Base-by-base conservation (phyloP, 2,329 filamentous ascomycete genomes). In the Pezicula neosporulosa region DNA sequence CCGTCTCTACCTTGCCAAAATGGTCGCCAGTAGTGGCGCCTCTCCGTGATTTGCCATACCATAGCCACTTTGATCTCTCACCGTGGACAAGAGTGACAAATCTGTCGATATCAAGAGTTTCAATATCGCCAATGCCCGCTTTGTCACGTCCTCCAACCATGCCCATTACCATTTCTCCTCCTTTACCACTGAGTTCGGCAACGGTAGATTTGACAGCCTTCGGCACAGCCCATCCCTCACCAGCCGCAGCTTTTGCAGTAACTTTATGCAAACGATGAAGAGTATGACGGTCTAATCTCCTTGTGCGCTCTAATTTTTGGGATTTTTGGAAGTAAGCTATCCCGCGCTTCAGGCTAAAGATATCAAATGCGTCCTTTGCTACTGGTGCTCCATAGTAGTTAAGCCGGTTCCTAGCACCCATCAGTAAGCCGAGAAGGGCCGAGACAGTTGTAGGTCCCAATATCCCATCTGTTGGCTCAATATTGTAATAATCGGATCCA, bases 121-220 rank as follows among this genome's bases (percentile, higher is more conserved):
- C 94, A 35, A 97, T 86, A 61, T 97, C 93, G 4, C 89, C 88
- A 58, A 97, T 92, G 3, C 90, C 90, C 50, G 86, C 90, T 69
- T 95, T 95, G 60, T 96, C 91, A 44, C 87, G 85, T 33, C 75
- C 72, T 37, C 86, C 88, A 6, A 96, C 91, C 77, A 96, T 95
- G n/a, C 90, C 92, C 76, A 96, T 90, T 44, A 97, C 87, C 72
- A 97, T 89, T 68, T 97, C 93, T 44, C 92, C 92, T 48, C 93
- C 87, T 67, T 97, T 96, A 13, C 94, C 93, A 59, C 90, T 90
- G 37, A 99, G 83, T 69, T 97, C 94, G 16, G 89, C 91, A 44
- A 97, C 89, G 0, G 93, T 97, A 3, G 90, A 96, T 67, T 97
- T 97, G 62, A 99, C 90, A 16, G 93, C 92, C 63, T 90, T 87